A percentile compares a stretch with the other conserved stretches of the same genome.
Evolutionary conservation across 2,329 filamentous ascomycete genomes (phyloP).

Genomic region (Bisporella sp.): DNA sequence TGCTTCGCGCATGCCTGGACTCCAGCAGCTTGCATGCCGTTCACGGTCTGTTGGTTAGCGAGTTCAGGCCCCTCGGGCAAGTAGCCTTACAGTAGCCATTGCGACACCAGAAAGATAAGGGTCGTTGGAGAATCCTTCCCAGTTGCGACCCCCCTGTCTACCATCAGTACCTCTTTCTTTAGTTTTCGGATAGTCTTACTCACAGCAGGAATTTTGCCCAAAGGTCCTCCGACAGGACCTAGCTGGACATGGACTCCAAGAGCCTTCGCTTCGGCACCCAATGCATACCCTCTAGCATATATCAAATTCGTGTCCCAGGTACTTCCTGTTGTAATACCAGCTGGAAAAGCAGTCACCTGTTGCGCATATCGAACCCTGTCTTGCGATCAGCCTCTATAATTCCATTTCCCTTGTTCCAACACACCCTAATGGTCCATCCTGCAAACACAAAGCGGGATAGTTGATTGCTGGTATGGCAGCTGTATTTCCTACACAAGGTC

Average conservation of each 20-base stretch:
- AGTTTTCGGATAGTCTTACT: constrained; percentile 55
- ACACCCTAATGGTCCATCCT: constrained; percentile 69
- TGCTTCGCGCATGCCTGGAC: constrained; percentile 51
- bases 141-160: constrained; percentile 65
- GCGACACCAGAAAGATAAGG: constrained; percentile 65
- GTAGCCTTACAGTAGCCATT: constrained; percentile 37
- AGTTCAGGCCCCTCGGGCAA: not conserved
- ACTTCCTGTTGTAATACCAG: constrained; percentile 69
- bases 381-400: constrained; percentile 1
- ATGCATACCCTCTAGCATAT: constrained; percentile 58
- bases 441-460: constrained; percentile 70
- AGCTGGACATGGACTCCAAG: constrained; percentile 70
- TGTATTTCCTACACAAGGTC: constrained; percentile 60
- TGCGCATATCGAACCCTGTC: constrained; percentile 56
- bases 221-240: constrained; percentile 67
- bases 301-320: constrained; percentile 77
- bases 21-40: constrained; percentile 45
- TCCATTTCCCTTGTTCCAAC: constrained; percentile 1
- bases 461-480: constrained; percentile 47
- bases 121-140: constrained; percentile 77
- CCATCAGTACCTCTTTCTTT: constrained; percentile 26
- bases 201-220: constrained; percentile 60
- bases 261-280: constrained; percentile 62
- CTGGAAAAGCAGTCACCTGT: constrained; percentile 69
- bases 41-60: constrained; percentile 40